Conservation (phyloP, 176 grass and related monocot species). For the Cenchrus americanus region DNA sequence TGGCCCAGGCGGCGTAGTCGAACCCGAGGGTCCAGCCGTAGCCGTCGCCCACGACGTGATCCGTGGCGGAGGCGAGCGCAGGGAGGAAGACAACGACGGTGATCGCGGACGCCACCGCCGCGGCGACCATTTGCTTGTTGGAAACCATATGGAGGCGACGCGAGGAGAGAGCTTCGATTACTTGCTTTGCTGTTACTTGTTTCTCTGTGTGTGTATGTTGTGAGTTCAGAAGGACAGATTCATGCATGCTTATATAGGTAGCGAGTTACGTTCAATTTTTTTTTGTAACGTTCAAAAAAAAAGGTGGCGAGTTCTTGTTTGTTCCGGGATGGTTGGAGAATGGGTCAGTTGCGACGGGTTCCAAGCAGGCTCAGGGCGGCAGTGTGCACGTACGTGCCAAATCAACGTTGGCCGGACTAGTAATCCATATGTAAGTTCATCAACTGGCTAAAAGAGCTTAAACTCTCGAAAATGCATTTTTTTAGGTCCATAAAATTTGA, state of each 20-base stretch:
- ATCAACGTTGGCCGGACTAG: neutral
- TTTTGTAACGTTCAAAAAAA: too few relatives aligned
- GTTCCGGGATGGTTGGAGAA: neutral
- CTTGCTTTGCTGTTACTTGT: neutral
- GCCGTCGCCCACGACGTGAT: slow-evolving; percentile 29
- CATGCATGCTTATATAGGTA: neutral
- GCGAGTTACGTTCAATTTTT: too few relatives aligned
- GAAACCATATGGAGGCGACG: slow-evolving; percentile 47
- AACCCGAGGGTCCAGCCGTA: slow-evolving; percentile 10
- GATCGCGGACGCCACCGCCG: neutral
- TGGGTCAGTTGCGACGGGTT: slow-evolving; percentile 7
- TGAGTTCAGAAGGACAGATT: neutral
- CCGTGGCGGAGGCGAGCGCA: neutral
- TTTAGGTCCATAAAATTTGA: too few relatives aligned
- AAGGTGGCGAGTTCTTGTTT: neutral
- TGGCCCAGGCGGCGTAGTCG: slow-evolving; percentile 44
- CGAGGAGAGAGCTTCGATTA: neutral
- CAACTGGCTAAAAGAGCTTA: too few relatives aligned
- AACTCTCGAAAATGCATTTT: too few relatives aligned
- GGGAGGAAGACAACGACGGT: neutral
- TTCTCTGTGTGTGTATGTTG: neutral
- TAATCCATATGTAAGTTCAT: too few relatives aligned
- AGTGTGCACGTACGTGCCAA: neutral
- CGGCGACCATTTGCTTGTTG: slow-evolving; percentile 9
- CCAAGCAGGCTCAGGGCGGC: slow-evolving; percentile 19